Base-by-base conservation (phyloP, 2,329 filamentous ascomycete genomes). In the Fusarium newnesense region DNA sequence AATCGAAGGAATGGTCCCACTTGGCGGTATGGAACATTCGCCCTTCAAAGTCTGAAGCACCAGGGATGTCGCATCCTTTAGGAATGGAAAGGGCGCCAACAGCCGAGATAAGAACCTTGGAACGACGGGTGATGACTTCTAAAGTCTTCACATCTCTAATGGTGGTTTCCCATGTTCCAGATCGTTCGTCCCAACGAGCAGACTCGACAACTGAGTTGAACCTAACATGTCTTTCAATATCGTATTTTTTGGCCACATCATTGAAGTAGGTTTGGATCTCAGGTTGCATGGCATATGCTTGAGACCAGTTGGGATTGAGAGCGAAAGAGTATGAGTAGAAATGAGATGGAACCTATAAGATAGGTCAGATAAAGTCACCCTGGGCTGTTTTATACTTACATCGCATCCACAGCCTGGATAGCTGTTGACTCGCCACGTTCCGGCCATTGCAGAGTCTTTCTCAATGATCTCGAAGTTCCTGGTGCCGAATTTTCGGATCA, bases 311-410 rank as follows among this genome's bases (percentile, higher is more conserved):
- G 4, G 78, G 77, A 9, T 79, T 79, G 6, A 76, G 42, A 3
- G 70, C 76, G 34, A 79, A 79, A 0, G 77, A 79, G 30, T 79
- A 80, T 2, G 77, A 79, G 18, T 75, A 80, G 57, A 78, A 79
- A 37, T 79, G 77, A 6, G 73, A 76, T 4, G 75, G 67, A 1
- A 78, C 77, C 75, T 78, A 4, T 2, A 16, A 3, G 12, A 13
- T 5, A 9, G 5, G 4, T 43, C 9, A 32, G 30, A 12, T 2
- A 4, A 1, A 5, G 15, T 9, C 5, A 7, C 2, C 1, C 21
- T 43, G 5, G 9, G 5, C 4, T 16, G 1, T 10, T n/a, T 4
- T 2, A 5, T 13, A 66, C 76, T 64, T 40, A 76, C 75, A 52
- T 79, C 75, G 16, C 75, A 77, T 21, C 76, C 77, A 13, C 77